phyloP scores from a whole-genome alignment of 1,284 basidiomycete species.

The Prillingera fragicola region DNA sequence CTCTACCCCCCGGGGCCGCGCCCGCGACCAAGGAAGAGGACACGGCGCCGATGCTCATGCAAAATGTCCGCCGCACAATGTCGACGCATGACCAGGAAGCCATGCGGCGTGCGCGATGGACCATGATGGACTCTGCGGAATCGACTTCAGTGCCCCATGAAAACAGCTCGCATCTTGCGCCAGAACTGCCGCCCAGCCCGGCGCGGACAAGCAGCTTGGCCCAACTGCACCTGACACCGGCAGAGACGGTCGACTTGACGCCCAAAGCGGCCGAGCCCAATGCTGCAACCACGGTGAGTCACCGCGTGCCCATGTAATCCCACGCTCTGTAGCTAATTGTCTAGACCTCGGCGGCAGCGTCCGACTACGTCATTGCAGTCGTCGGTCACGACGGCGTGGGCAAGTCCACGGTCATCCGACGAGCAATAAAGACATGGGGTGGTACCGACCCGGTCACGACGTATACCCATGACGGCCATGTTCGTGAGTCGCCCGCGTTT shows the following conservation, averaged over 20 bases:
- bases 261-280: background rate
- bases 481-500: slow-evolving; percentile 13
- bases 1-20: too few species aligned
- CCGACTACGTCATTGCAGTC: slow-evolving; percentile 42
- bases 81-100: slow-evolving; percentile 34
- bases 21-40: too few species aligned
- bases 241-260: too few species aligned
- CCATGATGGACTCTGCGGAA: slow-evolving; percentile 27
- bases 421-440: slow-evolving; percentile 40
- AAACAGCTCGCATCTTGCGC: too few species aligned
- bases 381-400: slow-evolving; percentile 40
- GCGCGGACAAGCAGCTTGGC: too few species aligned
- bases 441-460: slow-evolving; percentile 24
- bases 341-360: too few species aligned
- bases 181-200: too few species aligned
- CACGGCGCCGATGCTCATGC: slow-evolving; percentile 22
- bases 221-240: too few species aligned
- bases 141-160: too few species aligned
- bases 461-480: slow-evolving; percentile 15
- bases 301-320: background rate
- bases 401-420: slow-evolving; percentile 40
- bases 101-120: slow-evolving; percentile 33
- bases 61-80: slow-evolving; percentile 30
- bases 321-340: too few species aligned
- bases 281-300: background rate